Base-by-base conservation (phyloP, 345 rosid genomes). In the Dipteronia dyeriana region DNA sequence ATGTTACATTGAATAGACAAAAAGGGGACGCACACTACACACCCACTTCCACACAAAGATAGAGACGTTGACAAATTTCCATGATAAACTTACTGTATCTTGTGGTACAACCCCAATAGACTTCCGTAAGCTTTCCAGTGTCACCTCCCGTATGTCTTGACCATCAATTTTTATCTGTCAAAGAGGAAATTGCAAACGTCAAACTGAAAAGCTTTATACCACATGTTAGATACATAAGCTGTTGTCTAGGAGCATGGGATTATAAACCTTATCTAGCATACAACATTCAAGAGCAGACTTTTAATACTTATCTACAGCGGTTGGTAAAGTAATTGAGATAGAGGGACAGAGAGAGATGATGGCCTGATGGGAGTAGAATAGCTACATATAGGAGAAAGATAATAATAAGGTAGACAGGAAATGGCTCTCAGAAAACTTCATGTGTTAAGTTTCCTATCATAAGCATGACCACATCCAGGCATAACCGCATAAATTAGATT, bases 81-180 rank as follows among this genome's bases (percentile, higher is more conserved):
- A 66, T 23, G 31, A 22, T 54, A 22, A 80, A 82, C 93, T 84
- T 87, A 96, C 99, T 47, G 97, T 96, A 84, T 96, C 99, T 84
- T 96, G 99, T 9, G 99, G 99, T 59, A 96, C 99, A 81, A 92
- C 98, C 83, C 97, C 99, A 79, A 94, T 82, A 68, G 87, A 81
- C 71, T 80, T 83, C 66, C 99, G 84, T 76, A 94, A 87, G 79
- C 99, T 94, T 82, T 86, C 90, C 75, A 90, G 79, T 49, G 87
- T 89, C 34, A 92, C 92, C 79, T 96, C 91, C 70, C 89, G 84
- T 82, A 92, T 86, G 76, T 96, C 95, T 88, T 96, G 98, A 76
- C 88, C 97, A 76, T 96, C 99, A 68, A 94, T 90, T 70, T 77
- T 85, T 69, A 94, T 82, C 98, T 96, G 87, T 77, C 70, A 43